Base-by-base conservation (phyloP, 2,329 filamentous ascomycete species). In the Pseudopyricularia cyperi region DNA sequence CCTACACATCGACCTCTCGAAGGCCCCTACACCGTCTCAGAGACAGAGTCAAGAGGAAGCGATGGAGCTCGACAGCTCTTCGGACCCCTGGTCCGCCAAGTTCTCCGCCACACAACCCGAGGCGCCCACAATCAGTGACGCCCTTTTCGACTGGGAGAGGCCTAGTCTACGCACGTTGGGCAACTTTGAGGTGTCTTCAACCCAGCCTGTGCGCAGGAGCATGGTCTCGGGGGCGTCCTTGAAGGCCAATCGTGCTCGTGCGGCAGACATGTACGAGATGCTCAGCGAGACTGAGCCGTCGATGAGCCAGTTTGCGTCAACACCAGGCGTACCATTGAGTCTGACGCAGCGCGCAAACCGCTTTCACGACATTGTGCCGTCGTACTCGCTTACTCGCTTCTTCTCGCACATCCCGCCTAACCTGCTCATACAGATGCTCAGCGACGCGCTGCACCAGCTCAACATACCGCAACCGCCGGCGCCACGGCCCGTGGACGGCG, bases 351-450 rank as follows among this genome's bases (percentile, higher is more conserved):
- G 85, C 55, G 93, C 93, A 3, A 85, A 86, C 30, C 81, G 79
- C 46, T 98, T 97, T 74, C 80, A 80, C 57, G 93, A 98, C 65
- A 94, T 98, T 59, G 81, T 96, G 44, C 94, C 93, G 0, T 75
- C 85, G 7, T 87, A 94, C 64, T 82, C 87, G 0, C 79, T 98
- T 56, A 91, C 91, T 7, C 85, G 90, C 53, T 98, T 98, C 75
- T 90, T 93, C 68, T 96, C 90, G 1, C 79, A 84, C 49, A 82
- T 91, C 61, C 79, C 88, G 1, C 73, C 88, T 6, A 71, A 78
- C 14, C 77, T 91, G 53, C 79, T 98, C 1, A 76, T 95, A 0
- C 84, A 89, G 50, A 82, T 91, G 64, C 73, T 98, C 19, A 76
- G 80, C 59, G 86, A 89, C 57, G 87, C 89, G 1, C 72, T 98